Evolutionary conservation across 1,284 basidiomycete species (phyloP), one percentile per base, ranked within the genome.

Genomic region (Trametes polyzona): DNA sequence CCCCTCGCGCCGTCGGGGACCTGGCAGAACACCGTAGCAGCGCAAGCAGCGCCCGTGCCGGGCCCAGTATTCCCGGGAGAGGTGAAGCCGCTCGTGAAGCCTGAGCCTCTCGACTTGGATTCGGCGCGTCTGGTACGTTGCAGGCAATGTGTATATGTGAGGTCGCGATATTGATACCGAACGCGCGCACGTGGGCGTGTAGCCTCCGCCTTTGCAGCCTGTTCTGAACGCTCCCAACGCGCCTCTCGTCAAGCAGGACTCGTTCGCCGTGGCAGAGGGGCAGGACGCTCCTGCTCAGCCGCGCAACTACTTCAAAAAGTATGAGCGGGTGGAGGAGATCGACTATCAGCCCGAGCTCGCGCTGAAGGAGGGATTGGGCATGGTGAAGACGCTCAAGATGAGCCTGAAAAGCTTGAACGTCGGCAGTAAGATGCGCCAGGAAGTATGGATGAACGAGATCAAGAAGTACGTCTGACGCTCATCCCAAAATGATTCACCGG

Each of bases 371-470:
- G 83, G 82, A 3, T 58, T 83, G 2, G 73, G 72, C 2, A 86
- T 85, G 82, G 80, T 83, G 3, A 75, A 80, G 61, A 71, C 73
- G 3, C 68, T 86, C 46, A 78, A 78, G 60, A 63, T 71, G 2
- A 70, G 68, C 52, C 69, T 85, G 51, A 74, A 78, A 56, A 73
- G 68, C 19, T 64, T 87, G 50, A 73, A 82, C 53, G 64, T 85
- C 4, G 83, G 82, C 23, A 81, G 77, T 65, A 82, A 81, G 65
- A 66, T 84, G 55, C 77, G 84, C 19, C 74, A 81, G 57, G 82
- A 85, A 14, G 83, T 84, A 1, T 87, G 84, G 84, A 64, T 76
- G 43, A 74, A 78, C n/a, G 83, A 86, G 51, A 71, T 84, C 21
- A 71, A 75, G 40, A 80, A 72, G 84, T 83, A 55, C 5, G 74